Conservation (phyloP, 306 rosid genomes). For the Cucumis cinereus region DNA sequence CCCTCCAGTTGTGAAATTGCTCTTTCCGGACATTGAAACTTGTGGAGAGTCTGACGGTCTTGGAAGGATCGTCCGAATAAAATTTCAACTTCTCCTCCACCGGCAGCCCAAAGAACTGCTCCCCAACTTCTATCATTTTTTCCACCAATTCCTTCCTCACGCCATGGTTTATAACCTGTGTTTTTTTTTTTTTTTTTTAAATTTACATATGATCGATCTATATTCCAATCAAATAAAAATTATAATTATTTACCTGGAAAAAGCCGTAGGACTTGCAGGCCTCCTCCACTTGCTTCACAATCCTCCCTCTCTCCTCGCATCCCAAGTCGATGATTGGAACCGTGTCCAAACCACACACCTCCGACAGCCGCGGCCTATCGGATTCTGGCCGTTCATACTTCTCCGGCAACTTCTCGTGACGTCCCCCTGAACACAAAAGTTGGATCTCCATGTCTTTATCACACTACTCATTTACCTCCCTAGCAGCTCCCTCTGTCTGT, state of each 20-base stretch:
- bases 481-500: too few relatives aligned
- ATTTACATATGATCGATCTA: too few relatives aligned
- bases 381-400: constrained; percentile 72
- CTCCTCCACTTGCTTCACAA: constrained; percentile 28
- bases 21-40: constrained; percentile 76
- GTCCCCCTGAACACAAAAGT: constrained; percentile 47
- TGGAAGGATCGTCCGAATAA: constrained; percentile 78
- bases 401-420: constrained; percentile 37
- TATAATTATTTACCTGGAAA: constrained; percentile 43
- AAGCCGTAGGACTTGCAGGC: constrained; percentile 71
- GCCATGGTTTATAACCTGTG: constrained; percentile 28
- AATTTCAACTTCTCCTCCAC: constrained; percentile 79
- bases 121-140: constrained; percentile 35
- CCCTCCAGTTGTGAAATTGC: constrained; percentile 82
- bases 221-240: too few relatives aligned
- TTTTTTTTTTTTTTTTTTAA: too few relatives aligned
- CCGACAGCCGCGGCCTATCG: constrained; percentile 57
- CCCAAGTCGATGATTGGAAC: constrained; percentile 71
- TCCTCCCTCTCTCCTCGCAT: constrained; percentile 8
- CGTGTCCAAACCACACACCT: constrained; percentile 41
- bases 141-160: constrained; percentile 37
- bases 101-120: constrained; percentile 48
- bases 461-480: too few relatives aligned
- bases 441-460: constrained; percentile 32
- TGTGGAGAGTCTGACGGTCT: constrained; percentile 62